Evolutionary conservation across 2,329 filamentous ascomycete genomes (phyloP).

Genomic region (Ceratocystis variospora): DNA sequence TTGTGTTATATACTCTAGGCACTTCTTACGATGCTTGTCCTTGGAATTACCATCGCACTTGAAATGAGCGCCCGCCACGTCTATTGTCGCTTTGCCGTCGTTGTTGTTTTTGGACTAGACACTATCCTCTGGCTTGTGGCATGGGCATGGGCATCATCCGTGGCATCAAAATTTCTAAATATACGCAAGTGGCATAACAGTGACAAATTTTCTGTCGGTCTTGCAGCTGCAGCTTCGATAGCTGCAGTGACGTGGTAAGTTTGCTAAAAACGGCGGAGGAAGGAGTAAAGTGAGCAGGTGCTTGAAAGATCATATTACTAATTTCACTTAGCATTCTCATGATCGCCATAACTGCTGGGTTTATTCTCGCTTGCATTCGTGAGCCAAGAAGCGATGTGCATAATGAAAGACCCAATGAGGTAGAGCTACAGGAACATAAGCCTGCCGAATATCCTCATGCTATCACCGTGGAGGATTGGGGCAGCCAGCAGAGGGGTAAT

Average conservation of each 20-base stretch:
- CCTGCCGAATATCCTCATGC: background rate
- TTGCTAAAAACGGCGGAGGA: background rate
- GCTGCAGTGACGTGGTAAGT: constrained; percentile 31
- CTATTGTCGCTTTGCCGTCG: constrained; percentile 30
- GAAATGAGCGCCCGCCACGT: constrained; percentile 28
- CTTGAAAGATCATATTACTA: background rate
- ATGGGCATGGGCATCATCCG: constrained; percentile 32
- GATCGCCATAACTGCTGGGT: background rate
- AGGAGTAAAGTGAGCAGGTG: background rate
- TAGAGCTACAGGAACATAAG: constrained; percentile 5
- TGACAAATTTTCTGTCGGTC: constrained; percentile 23
- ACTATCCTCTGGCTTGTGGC: constrained; percentile 34
- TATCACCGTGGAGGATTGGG: background rate
- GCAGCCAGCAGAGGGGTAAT: background rate
- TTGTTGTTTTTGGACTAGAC: constrained; percentile 28
- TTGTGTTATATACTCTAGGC: constrained; percentile 23
- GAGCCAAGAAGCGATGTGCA: background rate
- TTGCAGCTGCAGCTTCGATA: constrained; percentile 30
- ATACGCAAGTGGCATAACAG: constrained; percentile 17
- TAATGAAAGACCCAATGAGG: background rate
- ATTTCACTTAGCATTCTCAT: background rate
- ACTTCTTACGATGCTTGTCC: constrained; percentile 31
- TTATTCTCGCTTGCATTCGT: background rate
- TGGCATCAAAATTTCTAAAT: constrained; percentile 25
- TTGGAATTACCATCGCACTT: constrained; percentile 28